phyloP scores from a whole-genome alignment of 2,329 filamentous ascomycete species.

The Fusarium drepaniforme region DNA sequence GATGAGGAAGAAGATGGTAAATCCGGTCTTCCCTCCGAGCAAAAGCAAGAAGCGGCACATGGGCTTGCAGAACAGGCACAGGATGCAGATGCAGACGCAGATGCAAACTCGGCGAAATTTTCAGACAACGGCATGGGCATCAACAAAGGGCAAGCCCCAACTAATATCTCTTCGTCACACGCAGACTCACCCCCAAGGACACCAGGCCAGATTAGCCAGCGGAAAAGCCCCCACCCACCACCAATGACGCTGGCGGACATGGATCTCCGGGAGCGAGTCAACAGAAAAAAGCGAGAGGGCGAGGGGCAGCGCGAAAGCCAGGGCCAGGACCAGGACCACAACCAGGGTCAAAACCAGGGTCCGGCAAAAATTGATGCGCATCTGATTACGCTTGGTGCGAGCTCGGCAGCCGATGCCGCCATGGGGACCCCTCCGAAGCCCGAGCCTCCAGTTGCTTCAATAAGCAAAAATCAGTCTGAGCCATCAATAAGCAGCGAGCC shows the following conservation, averaged over 20 bases:
- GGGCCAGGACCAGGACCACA: background rate
- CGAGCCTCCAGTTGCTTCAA: conserved; percentile 33
- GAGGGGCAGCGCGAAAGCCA: background rate
- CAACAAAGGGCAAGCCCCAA: conserved; percentile 6
- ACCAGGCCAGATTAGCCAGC: conserved; percentile 3
- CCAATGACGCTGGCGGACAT: conserved; percentile 38
- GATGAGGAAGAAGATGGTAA: background rate
- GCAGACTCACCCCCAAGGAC: conserved; percentile 3
- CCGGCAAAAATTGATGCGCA: conserved; percentile 15
- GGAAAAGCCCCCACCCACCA: conserved; percentile 32
- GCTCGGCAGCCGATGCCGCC: conserved; percentile 41
- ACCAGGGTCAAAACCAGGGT: background rate
- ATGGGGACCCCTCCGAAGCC: conserved; percentile 28
- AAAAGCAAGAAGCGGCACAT: conserved; percentile 7
- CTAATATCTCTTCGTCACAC: conserved; percentile 36
- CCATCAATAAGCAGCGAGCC: conserved; percentile 31
- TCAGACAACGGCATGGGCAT: conserved; percentile 8
- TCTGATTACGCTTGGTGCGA: conserved; percentile 25
- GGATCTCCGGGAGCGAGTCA: conserved; percentile 33
- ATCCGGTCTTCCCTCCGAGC: conserved; percentile 32
- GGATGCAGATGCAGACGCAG: background rate
- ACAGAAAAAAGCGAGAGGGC: conserved; percentile 28
- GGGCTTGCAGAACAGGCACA: background rate
- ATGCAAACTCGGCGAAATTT: conserved; percentile 12
- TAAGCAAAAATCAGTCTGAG: conserved; percentile 27